Base-by-base conservation (phyloP, 305 asterid genomes). In the Coffea humblotiana region DNA sequence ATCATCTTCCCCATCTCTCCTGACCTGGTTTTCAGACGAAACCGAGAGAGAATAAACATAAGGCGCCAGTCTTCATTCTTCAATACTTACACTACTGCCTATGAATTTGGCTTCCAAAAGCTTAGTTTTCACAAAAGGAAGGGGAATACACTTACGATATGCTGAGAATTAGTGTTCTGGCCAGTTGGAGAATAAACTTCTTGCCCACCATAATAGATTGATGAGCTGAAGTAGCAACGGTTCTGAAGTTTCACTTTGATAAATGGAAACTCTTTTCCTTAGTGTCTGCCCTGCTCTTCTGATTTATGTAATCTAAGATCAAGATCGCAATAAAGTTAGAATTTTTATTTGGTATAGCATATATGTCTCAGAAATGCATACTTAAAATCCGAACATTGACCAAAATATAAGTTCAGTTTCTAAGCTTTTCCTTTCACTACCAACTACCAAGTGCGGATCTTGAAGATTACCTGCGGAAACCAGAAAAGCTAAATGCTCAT, bases 181-280 rank as follows among this genome's bases (percentile, higher is more conserved):
- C 37, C 81, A 49, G 70, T 63, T 18, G 85, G 70, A 84, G 94
- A 79, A 80, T 89, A 92, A 79, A 86, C 88, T 83, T 94, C 92
- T 86, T 89, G 97, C 73, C 90, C 98, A 74, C 97, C 98, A 74
- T 94, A 92, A 78, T 88, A 88, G 72, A 94, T 92, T 72, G 97
- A 92, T 63, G 98, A 92, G 83, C 87, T 91, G 78, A 86, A 88
- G 85, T 88, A 90, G 82, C 97, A 91, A 91, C 3, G 94, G 91
- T 25, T 86, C 94, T 66, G 71, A 83, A 54, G 78, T 84, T 76
- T 83, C 89, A 81, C 79, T 84, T 83, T 85, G 87, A 74, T 80
- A 80, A 43, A 73, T 69, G 35, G 80, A 69, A 69, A 71, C 77
- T 84, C 79, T 65, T 83, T 47, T 78, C 89, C 76, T 47, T 88